Evolutionary conservation across 2,329 filamentous ascomycete genomes (phyloP), one percentile per base, ranked within the genome.

Genomic region (Neonectria faginata): DNA sequence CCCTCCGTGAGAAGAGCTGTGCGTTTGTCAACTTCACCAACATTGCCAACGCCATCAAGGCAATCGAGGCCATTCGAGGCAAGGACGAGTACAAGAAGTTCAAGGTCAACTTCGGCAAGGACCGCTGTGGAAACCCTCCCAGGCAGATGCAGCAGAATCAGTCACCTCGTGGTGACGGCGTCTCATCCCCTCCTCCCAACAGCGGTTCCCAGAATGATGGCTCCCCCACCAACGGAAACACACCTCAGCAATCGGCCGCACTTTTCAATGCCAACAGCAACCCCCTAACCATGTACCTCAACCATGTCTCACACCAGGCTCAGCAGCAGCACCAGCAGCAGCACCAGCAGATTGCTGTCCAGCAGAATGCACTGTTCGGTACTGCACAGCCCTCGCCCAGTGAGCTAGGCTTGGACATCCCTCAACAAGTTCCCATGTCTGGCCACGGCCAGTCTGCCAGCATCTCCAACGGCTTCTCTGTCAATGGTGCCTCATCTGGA

Each of bases 11-110:
- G 85, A 99, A 99, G 89, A 97, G 94, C 83, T 99, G 96, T 79
- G 96, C 96, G 0, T 99, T 99, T 78, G 96, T 99, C 79, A 99
- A 99, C 83, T 99, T 99, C 79, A 99, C 96, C 77, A 99, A 99
- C 83, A 99, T 99, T 77, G 96, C 96, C 77, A 99, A 99, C 74
- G 96, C 96, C 55, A 99, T 99, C 85, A 99, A 99, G 84, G 96
- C 96, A 1, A 99, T 99, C 70, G 96, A 99, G 81, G 96, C 94
- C 22, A 90, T 99, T 69, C 90, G 96, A 62, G 92, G 94, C 76
- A 94, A 94, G 77, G 96, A 98, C 47, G 96, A 99, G 76, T 99
- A 99, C 86, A 93, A 90, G 81, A 91, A 96, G 74, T 99, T 99
- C 89, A 99, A 99, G 87, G 95, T 99, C 79, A 99, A 99, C 84